These are phyloP conservation scores for Globisporangium acanthophoron DNA, from an alignment of 352 stramenopile species.

Conservation along the genomic window DNA sequence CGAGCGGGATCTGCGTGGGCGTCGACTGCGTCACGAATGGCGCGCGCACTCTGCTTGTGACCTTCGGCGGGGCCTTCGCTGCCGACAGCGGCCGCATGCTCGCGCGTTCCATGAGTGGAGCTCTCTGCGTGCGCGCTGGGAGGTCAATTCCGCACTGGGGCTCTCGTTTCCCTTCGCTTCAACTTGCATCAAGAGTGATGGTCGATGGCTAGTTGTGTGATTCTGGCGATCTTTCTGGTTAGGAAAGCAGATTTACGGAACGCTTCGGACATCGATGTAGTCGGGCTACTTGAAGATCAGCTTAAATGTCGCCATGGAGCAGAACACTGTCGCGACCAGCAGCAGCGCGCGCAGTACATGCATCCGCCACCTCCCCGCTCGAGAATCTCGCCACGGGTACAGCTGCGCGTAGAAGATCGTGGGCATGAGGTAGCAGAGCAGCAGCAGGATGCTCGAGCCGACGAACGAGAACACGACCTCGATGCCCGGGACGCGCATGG, in stretches of 20 bases:
- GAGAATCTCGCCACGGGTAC: conserved; percentile 31
- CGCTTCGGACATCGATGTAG: not conserved
- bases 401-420: conserved; percentile 51
- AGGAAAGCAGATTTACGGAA: no score
- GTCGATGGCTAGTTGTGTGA: not conserved
- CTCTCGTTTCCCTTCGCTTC: not conserved
- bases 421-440: conserved; percentile 72
- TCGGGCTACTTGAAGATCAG: conserved; percentile 15
- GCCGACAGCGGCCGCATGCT: not conserved
- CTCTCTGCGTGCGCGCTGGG: not conserved
- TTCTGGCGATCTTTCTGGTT: not conserved
- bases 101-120: not conserved
- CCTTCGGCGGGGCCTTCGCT: not conserved
- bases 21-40: conserved; percentile 1
- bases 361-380: conserved; percentile 21
- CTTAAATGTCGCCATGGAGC: conserved; percentile 49
- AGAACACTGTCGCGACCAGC: conserved; percentile 43
- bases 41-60: not conserved
- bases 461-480: conserved; percentile 78
- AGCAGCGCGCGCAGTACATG: conserved; percentile 22
- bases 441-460: conserved; percentile 60
- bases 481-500: conserved; percentile 47
- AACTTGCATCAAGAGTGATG: conserved; percentile 5
- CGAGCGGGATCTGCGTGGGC: conserved; percentile 11
- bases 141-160: not conserved